Evolutionary conservation across 2,329 filamentous ascomycete species (phyloP), one percentile per base, ranked within the genome.

Genomic region (Pyrenochaeta sp.): DNA sequence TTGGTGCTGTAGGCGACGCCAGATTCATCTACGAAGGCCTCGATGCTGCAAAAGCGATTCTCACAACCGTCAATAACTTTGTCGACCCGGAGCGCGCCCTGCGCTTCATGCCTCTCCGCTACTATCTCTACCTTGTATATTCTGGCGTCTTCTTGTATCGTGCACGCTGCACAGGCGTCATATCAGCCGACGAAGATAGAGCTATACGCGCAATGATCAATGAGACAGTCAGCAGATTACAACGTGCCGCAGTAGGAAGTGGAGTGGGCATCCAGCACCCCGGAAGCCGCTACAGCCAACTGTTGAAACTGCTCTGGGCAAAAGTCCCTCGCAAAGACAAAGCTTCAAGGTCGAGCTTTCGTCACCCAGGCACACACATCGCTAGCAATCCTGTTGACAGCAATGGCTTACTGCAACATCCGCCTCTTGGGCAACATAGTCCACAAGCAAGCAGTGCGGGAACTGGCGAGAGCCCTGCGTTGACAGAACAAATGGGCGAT

Each of bases 1-100:
- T 78, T 8, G 76, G 73, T 3, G 73, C 74, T 2, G 74, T 77
- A 2, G 73, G 75, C 7, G 76, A 78, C 41, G 75, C 74, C 1
- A 63, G 75, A 2, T 78, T 78, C 61, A 78, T 78, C 36, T 78
- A 77, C 54, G 76, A 78, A 58, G 75, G 74, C 1, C 68, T 78
- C 3, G 76, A 78, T 44, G 75, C 76, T 0, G 76, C 76, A 6
- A 78, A 78, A 58, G 74, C 74, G 15, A 69, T 78, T 10, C 63
- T 78, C 3, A 77, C 73, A n/a, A 78, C 76, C 22, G 71, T 75
- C 35, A 78, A 77, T 59, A 77, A 74, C 35, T 78, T 77, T 41
- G 75, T 78, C 15, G 73, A 77, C 42, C 74, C 76, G 0, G 75
- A 77, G 44, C 72, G 72, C 48, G 64, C 69, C 1, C 62, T 78